Evolutionary conservation across 1,284 basidiomycete genomes (phyloP), one percentile per base, ranked within the genome.

Genomic region (Meripilus lineatus): DNA sequence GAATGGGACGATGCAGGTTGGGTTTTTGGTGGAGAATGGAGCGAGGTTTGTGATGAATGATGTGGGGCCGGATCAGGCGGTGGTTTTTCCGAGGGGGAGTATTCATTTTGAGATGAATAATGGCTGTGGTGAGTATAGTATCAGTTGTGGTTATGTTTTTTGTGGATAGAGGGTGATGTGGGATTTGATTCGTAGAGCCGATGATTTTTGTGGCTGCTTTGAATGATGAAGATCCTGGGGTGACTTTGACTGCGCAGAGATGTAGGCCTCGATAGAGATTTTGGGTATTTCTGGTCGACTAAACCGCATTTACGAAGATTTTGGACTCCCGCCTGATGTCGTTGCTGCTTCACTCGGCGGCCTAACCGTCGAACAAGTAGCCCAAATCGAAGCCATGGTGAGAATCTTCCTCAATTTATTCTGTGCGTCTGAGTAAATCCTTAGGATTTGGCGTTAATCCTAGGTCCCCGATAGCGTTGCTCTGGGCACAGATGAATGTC

Each of bases 71-170:
- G 59, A 58, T 14, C 46, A 47, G 4, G 59, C 56, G 21, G 55
- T 54, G 0, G 45, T 63, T 40, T 62, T 63, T 47, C 60, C 58
- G 1, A 40, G 47, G 46, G 58, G 58, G 5, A 50, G 56, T 4
- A 58, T 62, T 30, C 60, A 62, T 37, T 62, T 59, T 35, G 55
- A 62, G 44, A 42, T 52, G 38, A 62, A 62, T 45, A 45, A 51
- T 21, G 53, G 49, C 2, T 62, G 60, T 46, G 49, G 57, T 60
- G 34, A 11, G 56, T 50, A 11, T 17, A 39, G 10, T 11, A 47
- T 35, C 33, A 18, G 8, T 2, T 35, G 30, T 30, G n/a, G 28
- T 30, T 30, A 8, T 30, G 10, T n/a, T 8, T 30, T 30, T n/a
- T 30, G 8, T 10, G 8, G 10, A n/a, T 30, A 10, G 10, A 30